Conservation (phyloP, 2,329 filamentous ascomycete genomes). For the Spiromastix sp. region DNA sequence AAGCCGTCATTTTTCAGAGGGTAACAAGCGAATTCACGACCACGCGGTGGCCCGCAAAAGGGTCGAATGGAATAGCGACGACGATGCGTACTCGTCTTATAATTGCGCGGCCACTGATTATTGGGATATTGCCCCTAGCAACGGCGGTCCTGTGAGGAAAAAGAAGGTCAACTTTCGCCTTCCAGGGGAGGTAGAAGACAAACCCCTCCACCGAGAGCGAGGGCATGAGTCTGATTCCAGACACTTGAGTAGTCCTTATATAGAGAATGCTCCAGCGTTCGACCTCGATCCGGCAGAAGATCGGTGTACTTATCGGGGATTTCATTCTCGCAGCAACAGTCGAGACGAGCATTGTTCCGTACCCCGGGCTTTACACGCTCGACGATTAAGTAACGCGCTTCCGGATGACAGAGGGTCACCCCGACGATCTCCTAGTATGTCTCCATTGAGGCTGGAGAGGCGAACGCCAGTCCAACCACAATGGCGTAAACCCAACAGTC, state of each 20-base stretch:
- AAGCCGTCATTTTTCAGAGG: slow-evolving; percentile 9
- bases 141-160: not conserved
- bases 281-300: too few species aligned
- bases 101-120: slow-evolving; percentile 1
- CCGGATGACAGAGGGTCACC: too few species aligned
- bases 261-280: too few species aligned
- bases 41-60: slow-evolving; percentile 2
- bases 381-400: too few species aligned
- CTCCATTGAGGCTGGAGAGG: slow-evolving; percentile 1
- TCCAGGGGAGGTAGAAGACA: not conserved
- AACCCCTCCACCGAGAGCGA: not conserved
- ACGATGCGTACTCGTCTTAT: slow-evolving; percentile 9
- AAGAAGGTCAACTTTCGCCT: slow-evolving; percentile 4
- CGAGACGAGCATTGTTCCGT: too few species aligned
- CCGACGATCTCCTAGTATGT: not conserved
- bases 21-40: slow-evolving; percentile 2
- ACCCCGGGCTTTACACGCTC: too few species aligned
- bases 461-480: not conserved
- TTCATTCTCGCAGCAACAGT: too few species aligned
- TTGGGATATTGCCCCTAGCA: not conserved
- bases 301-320: too few species aligned
- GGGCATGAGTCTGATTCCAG: not conserved
- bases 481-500: not conserved
- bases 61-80: slow-evolving; percentile 12
- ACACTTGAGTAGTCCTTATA: too few species aligned